phyloP scores from a whole-genome alignment of 2,329 filamentous ascomycete genomes.

The Ophiosphaerella korrae region DNA sequence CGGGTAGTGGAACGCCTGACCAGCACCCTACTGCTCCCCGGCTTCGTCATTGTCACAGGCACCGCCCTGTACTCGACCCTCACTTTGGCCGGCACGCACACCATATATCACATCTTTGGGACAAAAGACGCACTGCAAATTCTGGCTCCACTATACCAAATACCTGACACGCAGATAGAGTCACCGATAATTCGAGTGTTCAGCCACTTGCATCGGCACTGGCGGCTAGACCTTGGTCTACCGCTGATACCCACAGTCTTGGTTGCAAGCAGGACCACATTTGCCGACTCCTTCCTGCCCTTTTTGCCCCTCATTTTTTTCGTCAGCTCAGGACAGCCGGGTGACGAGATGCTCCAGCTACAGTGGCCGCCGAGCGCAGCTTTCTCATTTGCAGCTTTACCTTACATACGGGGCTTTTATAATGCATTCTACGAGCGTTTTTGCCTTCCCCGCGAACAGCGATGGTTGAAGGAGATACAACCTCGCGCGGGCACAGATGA shows the following conservation, averaged over 20 bases:
- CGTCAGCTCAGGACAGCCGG: slow-evolving; percentile 56
- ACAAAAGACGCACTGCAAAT: slow-evolving; percentile 63
- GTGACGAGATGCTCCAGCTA: slow-evolving; percentile 55
- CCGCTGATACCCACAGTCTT: slow-evolving; percentile 71
- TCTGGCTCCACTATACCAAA: slow-evolving; percentile 49
- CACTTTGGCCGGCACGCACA: slow-evolving; percentile 64
- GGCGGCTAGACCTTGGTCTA: slow-evolving; percentile 63
- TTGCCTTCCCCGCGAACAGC: slow-evolving; percentile 62
- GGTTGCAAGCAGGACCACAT: slow-evolving; percentile 68
- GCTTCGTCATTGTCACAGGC: slow-evolving; percentile 62
- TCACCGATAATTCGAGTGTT: slow-evolving; percentile 41
- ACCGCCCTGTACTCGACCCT: slow-evolving; percentile 52
- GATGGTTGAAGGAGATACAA: slow-evolving; percentile 67
- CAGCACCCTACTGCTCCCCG: slow-evolving; percentile 67
- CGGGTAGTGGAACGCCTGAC: slow-evolving; percentile 63
- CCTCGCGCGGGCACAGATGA: slow-evolving; percentile 54
- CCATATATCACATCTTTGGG: slow-evolving; percentile 70
- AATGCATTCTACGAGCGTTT: slow-evolving; percentile 65
- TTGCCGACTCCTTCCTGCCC: slow-evolving; percentile 68
- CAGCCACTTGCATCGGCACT: slow-evolving; percentile 46
- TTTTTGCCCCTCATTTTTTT: slow-evolving; percentile 67
- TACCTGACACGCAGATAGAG: slow-evolving; percentile 37
- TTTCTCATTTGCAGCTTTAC: slow-evolving; percentile 68
- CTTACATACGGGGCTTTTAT: slow-evolving; percentile 69
- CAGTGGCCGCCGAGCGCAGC: slow-evolving; percentile 70